Conservation (phyloP, 176 grass and related monocot genomes). For the Lolium multiflorum region DNA sequence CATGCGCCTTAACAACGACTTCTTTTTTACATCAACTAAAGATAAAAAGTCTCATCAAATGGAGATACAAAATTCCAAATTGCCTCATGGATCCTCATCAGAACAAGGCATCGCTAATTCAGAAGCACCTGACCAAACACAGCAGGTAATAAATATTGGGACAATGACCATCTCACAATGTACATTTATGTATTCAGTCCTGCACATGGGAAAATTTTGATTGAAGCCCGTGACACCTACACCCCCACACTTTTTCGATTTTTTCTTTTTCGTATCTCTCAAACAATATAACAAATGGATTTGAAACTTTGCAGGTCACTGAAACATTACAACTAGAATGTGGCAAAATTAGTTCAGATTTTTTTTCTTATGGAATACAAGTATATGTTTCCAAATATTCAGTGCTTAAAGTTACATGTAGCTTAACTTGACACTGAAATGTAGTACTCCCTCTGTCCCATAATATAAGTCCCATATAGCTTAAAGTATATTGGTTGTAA, state of each 20-base stretch:
- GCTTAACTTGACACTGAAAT: not conserved
- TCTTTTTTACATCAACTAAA: slow-evolving; percentile 66
- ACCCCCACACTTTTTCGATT: no score
- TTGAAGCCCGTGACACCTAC: no score
- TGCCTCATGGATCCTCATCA: slow-evolving; percentile 45
- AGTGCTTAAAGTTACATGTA: slow-evolving; percentile 22
- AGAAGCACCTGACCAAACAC: slow-evolving; percentile 30
- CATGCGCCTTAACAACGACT: slow-evolving; percentile 80
- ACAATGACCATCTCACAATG: slow-evolving; percentile 11
- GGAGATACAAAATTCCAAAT: slow-evolving; percentile 40
- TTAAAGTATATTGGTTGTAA: no score
- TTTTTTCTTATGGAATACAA: slow-evolving; percentile 7
- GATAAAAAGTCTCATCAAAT: slow-evolving; percentile 42
- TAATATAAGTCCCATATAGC: no score
- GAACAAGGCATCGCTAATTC: slow-evolving; percentile 25
- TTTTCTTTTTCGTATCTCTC: no score
- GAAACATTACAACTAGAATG: no score
- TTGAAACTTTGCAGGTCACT: no score
- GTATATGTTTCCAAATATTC: slow-evolving; percentile 9
- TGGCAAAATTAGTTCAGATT: no score
- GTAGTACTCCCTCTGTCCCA: not conserved
- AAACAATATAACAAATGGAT: no score
- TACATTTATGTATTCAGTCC: not conserved
- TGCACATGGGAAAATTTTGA: not conserved
- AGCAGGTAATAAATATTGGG: slow-evolving; percentile 43